Conservation (phyloP, 306 rosid genomes). For the Pterocarpus macrocarpus region DNA sequence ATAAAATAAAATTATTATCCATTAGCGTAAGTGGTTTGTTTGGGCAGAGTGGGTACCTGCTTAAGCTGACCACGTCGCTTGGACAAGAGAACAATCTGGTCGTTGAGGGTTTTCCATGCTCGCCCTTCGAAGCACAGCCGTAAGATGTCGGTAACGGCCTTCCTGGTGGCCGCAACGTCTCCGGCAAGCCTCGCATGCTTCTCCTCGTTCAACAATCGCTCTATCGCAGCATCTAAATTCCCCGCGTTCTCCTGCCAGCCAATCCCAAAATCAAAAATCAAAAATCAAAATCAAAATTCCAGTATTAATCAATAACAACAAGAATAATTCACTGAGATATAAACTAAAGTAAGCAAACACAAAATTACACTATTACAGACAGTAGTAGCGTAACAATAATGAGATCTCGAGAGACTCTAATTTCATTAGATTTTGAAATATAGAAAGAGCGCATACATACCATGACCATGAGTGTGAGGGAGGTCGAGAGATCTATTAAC, state of each 20-base stretch:
- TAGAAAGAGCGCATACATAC: conserved; percentile 3
- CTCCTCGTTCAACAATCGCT: conserved; percentile 77
- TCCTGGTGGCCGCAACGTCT: conserved; percentile 81
- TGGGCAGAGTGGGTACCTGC: conserved; percentile 58
- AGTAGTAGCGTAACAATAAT: background rate
- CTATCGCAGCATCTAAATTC: conserved; percentile 67
- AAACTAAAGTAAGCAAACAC: background rate
- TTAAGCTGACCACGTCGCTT: conserved; percentile 95
- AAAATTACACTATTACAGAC: background rate
- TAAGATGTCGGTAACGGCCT: conserved; percentile 79
- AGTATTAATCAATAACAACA: background rate
- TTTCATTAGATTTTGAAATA: background rate
- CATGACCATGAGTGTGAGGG: conserved; percentile 4
- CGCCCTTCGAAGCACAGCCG: conserved; percentile 81
- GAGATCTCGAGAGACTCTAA: conserved; percentile 36
- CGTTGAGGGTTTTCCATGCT: conserved; percentile 87
- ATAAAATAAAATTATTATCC: background rate
- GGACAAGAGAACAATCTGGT: conserved; percentile 83
- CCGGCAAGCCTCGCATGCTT: conserved; percentile 85
- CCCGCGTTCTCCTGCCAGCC: conserved; percentile 62
- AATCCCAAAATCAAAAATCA: background rate
- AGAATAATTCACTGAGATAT: background rate
- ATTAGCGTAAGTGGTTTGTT: background rate
- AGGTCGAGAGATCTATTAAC: conserved; percentile 1
- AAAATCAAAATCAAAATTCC: background rate